phyloP scores from a whole-genome alignment of 495 filamentous ascomycete species.

The Friedmanniomyces simplex region DNA sequence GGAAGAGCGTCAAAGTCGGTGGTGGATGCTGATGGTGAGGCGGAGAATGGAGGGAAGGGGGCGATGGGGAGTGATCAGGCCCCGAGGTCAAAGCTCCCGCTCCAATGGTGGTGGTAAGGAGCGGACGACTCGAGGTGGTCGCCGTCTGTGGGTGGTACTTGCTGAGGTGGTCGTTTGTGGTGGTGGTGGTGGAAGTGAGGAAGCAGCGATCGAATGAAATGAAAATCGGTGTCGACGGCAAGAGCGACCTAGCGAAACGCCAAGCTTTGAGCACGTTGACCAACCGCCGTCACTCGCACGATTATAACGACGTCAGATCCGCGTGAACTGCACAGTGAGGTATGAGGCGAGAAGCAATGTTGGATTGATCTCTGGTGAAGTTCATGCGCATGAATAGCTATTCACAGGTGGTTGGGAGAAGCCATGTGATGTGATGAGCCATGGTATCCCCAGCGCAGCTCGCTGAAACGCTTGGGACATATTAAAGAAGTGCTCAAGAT shows the following conservation, averaged over 20 bases:
- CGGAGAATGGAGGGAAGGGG: not conserved
- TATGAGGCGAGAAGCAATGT: conserved; percentile 7
- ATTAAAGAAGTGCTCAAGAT: too few relatives aligned
- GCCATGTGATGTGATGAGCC: conserved; percentile 9
- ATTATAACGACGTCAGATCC: not conserved
- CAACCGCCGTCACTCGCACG: conserved; percentile 14
- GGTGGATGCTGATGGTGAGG: not conserved
- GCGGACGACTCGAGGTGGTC: not conserved
- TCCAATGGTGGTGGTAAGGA: not conserved
- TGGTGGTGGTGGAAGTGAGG: not conserved
- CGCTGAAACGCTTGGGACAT: too few relatives aligned
- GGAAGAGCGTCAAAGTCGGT: conserved; percentile 2
- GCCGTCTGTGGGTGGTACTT: not conserved
- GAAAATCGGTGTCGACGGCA: not conserved
- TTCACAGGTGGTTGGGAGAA: not conserved
- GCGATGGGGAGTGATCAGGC: not conserved
- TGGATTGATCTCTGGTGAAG: conserved; percentile 3
- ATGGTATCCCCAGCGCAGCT: conserved; percentile 3
- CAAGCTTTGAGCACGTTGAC: conserved; percentile 3
- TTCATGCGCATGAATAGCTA: not conserved
- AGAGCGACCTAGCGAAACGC: not conserved
- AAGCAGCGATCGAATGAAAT: not conserved
- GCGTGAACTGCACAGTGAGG: not conserved
- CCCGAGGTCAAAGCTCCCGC: not conserved
- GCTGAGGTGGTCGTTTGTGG: not conserved